Conservation (phyloP, 305 asterid species). For the Withania somnifera region DNA sequence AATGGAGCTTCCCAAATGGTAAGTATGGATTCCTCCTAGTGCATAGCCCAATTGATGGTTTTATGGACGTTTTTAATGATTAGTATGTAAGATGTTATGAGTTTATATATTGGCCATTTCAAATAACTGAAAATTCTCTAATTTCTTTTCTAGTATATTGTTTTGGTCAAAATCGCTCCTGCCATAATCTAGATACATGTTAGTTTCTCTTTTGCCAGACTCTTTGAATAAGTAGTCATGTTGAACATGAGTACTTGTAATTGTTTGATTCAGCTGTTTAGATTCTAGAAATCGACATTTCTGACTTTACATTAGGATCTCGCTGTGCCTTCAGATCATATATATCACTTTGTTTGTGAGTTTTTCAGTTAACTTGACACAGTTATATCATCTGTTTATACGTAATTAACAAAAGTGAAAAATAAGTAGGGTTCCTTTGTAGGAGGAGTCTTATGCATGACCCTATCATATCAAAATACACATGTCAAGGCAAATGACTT, state of each 20-base stretch:
- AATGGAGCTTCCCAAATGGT: constrained; percentile 56
- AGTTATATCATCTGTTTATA: not conserved
- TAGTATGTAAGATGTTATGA: not conserved
- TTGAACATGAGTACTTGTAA: not conserved
- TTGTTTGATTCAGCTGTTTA: not conserved
- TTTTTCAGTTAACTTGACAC: not conserved
- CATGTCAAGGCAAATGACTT: not conserved
- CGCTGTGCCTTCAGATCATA: not conserved
- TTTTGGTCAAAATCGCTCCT: not conserved
- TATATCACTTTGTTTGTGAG: not conserved
- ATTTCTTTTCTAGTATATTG: not conserved
- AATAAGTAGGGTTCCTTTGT: not conserved
- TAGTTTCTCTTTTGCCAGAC: not conserved
- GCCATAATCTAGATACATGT: not conserved
- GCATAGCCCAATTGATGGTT: not conserved
- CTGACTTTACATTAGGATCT: not conserved
- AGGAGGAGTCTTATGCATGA: not conserved
- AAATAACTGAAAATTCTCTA: not conserved
- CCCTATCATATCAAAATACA: not conserved
- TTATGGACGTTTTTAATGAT: not conserved
- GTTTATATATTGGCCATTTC: not conserved
- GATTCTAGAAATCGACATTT: not conserved
- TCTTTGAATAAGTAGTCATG: not conserved
- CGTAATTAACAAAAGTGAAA: not conserved
- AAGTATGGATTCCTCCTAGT: constrained; percentile 7